phyloP scores from a whole-genome alignment of 75 land plant species.

The Sequoiadendron giganteum region DNA sequence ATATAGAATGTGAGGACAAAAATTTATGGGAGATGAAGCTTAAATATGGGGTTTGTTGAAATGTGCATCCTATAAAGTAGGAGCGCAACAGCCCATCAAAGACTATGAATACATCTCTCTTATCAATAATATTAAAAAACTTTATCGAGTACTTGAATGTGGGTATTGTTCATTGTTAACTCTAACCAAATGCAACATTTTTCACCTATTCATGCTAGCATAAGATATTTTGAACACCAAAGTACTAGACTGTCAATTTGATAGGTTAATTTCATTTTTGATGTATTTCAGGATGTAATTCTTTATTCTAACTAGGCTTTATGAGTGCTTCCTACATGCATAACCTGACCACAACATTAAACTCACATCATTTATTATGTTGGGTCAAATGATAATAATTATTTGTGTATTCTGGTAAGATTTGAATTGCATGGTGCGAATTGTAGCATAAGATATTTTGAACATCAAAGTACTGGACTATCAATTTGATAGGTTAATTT shows the following conservation, averaged over 20 bases:
- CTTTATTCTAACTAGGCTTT: neutral
- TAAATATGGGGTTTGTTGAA: too few relatives aligned
- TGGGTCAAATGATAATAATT: neutral
- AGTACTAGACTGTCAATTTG: neutral
- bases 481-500: neutral
- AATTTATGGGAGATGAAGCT: too few relatives aligned
- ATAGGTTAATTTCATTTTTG: neutral
- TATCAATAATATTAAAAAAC: too few relatives aligned
- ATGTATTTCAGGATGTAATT: neutral
- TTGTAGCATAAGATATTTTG: neutral
- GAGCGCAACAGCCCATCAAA: too few relatives aligned
- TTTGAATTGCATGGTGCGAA: neutral
- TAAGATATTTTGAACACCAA: too few relatives aligned
- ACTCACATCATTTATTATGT: neutral
- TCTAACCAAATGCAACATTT: neutral
- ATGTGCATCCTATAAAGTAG: too few relatives aligned
- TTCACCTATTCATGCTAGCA: neutral
- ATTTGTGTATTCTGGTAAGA: neutral
- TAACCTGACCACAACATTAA: neutral
- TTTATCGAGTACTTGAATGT: too few relatives aligned
- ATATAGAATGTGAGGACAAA: too few relatives aligned
- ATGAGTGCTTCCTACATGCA: neutral
- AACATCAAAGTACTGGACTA: neutral
- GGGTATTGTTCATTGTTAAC: too few relatives aligned
- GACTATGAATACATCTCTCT: too few relatives aligned